Base-by-base conservation (phyloP, 2,329 filamentous ascomycete species). In the Pseudogymnoascus sp. region DNA sequence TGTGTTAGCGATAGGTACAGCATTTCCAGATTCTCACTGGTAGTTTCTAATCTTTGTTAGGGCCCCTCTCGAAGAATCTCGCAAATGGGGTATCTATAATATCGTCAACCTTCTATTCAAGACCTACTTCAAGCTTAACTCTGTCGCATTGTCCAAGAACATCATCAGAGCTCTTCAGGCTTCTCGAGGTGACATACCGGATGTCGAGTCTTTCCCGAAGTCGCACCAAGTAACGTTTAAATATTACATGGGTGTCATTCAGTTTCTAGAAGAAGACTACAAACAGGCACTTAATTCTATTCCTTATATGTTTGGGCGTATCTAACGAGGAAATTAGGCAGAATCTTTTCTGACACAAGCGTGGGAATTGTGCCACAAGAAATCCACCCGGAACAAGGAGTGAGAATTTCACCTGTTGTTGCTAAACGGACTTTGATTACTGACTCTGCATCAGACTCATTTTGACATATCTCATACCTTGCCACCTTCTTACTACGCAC, bases 11-110 rank as follows among this genome's bases (percentile, higher is more conserved):
- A 99, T 71, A 86, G 91, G 90, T 95, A 78, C 72, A 66, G 57
- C 15, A 2, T 55, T 39, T 12, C 7, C 33, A 13, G 33, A 28
- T 10, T 26, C 35, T 35, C 5, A 60, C 28, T 15, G 37, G 23
- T 60, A 48, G 56, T 34, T 15, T 39, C n/a, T 65, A 56, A 61
- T 58, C 23, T 33, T 23, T 7, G 45, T 59, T 68, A 92, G 90
- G 73, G 88, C 89, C 62, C 85, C 88, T 12, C 77, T 96, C 45
- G 85, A 91, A 69, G 88, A 95, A 68, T 96, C 92, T 7, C 85
- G 94, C 59, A 99, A 97, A 82, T 99, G 94, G 94, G 95, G 90
- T 5, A 89, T 96, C 55, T 99, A 99, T 76, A 92, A 91, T 72
- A 86, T 92, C 65, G 90, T 92, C 69, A 97, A 96, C 70, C 81